These are phyloP conservation scores for Trichosporon faecale DNA, from an alignment of 1,284 basidiomycete species.

Conservation along the genomic window DNA sequence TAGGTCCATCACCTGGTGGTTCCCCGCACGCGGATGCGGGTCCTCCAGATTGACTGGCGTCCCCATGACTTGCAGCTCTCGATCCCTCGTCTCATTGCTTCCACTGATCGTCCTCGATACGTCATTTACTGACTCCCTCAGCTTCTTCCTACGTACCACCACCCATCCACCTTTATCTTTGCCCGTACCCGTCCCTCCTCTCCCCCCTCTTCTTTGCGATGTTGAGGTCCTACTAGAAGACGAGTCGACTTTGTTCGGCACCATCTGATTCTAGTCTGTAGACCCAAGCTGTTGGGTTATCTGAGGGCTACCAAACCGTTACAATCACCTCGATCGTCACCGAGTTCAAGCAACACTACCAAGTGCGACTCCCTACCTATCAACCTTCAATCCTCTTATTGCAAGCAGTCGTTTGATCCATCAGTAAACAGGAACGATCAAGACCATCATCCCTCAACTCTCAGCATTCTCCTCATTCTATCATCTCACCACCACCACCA, in stretches of 20 bases:
- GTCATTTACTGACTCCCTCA: slow-evolving; percentile 1
- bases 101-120: neutral
- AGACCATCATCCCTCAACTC: neutral
- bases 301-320: slow-evolving; percentile 3
- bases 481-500: neutral
- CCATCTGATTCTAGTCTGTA: slow-evolving; percentile 2
- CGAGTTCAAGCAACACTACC: neutral
- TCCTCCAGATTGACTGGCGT: neutral
- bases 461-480: neutral
- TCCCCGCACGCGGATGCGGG: neutral
- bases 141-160: neutral
- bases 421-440: neutral
- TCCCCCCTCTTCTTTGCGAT: neutral
- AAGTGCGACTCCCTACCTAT: neutral
- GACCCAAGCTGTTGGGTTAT: neutral
- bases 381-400: neutral
- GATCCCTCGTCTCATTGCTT: neutral
- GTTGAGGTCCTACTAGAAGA: slow-evolving; percentile 8
- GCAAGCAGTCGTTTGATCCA: neutral
- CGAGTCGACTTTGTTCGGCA: slow-evolving; percentile 9
- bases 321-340: slow-evolving; percentile 6
- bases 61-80: neutral
- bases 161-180: neutral
- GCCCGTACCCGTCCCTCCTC: neutral
- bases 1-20: neutral